phyloP scores from a whole-genome alignment of 129 eudicot genomes.

The Rutidosis leptorrhynchoides region DNA sequence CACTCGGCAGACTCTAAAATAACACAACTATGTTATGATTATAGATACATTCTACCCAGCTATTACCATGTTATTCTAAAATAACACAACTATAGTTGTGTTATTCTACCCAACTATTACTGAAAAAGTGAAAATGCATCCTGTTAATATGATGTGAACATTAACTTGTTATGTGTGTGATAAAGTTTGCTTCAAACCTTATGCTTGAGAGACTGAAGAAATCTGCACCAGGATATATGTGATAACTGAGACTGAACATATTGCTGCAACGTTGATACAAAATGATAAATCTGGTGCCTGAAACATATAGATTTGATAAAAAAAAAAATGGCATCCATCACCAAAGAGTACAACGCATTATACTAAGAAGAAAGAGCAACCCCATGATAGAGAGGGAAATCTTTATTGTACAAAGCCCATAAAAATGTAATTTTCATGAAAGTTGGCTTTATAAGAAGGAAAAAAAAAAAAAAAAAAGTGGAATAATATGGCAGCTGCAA shows the following conservation, averaged over 20 bases:
- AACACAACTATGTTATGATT: neutral
- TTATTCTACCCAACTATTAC: neutral
- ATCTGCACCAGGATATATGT: slow-evolving; percentile 88
- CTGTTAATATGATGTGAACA: slow-evolving; percentile 3
- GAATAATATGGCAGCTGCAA: neutral
- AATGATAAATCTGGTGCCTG: slow-evolving; percentile 94
- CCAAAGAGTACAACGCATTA: neutral
- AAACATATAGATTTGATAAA: slow-evolving; percentile 26
- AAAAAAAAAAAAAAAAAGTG: no score
- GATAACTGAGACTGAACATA: slow-evolving; percentile 94
- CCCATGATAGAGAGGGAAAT: no score
- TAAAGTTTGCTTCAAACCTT: slow-evolving; percentile 48
- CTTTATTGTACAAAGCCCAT: neutral
- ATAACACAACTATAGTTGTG: no score
- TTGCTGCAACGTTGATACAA: slow-evolving; percentile 85
- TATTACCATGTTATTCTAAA: neutral
- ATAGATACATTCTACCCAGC: neutral
- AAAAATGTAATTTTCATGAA: no score
- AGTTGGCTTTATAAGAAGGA: no score
- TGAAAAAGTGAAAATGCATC: neutral
- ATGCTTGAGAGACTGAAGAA: slow-evolving; percentile 63
- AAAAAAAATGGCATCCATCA: neutral
- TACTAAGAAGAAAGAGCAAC: neutral
- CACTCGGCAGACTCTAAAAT: neutral
- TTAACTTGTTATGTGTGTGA: neutral